Evolutionary conservation across 805 yeast species (phyloP).

Genomic region (Lipomyces starkeyi): DNA sequence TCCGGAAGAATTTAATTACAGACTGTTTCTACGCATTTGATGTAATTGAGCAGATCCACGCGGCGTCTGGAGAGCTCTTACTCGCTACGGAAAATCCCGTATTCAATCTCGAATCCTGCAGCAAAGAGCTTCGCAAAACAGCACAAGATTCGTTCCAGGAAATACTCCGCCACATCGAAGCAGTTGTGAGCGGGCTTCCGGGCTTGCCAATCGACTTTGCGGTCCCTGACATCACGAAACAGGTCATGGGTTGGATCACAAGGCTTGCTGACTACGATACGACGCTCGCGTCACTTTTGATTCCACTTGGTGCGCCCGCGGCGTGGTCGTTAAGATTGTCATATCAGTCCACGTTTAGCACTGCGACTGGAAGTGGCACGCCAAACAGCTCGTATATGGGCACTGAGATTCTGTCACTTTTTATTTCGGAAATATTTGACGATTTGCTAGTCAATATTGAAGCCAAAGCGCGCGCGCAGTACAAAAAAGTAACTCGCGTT

Average conservation of each 20-base stretch:
- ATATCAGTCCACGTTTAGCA: constrained; percentile 13
- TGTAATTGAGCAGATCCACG: constrained; percentile 56
- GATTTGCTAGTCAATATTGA: constrained; percentile 70
- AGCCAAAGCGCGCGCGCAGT: constrained; percentile 55
- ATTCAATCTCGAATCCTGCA: constrained; percentile 32
- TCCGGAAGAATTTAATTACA: constrained; percentile 52
- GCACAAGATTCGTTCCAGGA: constrained; percentile 57
- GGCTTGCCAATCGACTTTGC: constrained; percentile 69
- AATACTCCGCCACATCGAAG: constrained; percentile 61
- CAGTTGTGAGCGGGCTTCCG: constrained; percentile 54
- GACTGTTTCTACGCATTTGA: constrained; percentile 65
- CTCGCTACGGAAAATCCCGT: constrained; percentile 35
- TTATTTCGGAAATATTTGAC: constrained; percentile 78
- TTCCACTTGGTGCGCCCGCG: constrained; percentile 30
- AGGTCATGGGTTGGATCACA: constrained; percentile 68
- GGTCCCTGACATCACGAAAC: constrained; percentile 74
- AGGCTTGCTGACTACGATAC: constrained; percentile 64
- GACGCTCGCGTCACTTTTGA: constrained; percentile 25
- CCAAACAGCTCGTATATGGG: constrained; percentile 28
- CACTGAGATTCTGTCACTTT: constrained; percentile 60
- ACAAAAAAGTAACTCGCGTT: constrained; percentile 48
- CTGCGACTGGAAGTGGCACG: constrained; percentile 13
- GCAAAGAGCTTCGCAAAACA: constrained; percentile 38
- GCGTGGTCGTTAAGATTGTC: constrained; percentile 25
- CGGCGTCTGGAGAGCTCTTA: constrained; percentile 45